Base-by-base conservation (phyloP, 2,329 filamentous ascomycete species). In the Myriosclerotinia scirpicola region DNA sequence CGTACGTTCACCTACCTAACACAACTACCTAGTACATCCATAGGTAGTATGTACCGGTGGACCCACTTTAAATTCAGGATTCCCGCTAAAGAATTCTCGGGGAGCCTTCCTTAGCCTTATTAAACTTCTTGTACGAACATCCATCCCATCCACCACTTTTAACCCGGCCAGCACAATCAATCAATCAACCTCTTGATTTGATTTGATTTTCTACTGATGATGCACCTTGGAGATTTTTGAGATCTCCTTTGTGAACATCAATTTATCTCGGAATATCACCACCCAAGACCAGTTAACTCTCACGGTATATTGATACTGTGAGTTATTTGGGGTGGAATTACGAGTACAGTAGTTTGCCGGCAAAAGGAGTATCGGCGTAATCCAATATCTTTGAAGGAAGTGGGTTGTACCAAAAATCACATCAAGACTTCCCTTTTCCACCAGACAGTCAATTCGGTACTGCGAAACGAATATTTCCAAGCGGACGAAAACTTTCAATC, bases 291-390 rank as follows among this genome's bases (percentile, higher is more conserved):
- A 50, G 30, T 30, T 42, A 63, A 63, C 22, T 42, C 17, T 34
- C 22, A 30, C 50, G 7, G n/a, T 42, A 30, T 54, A 53, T 42
- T 42, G 14, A 61, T 61, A 22, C 42, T 36, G 34, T 36, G 42
- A 36, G 9, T 59, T 36, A 5, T 36, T 34, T 50, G 20, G 34
- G 7, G 55, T 38, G 52, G 55, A 60, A 53, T 61, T 40, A 20
- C 20, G 30, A 9, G 44, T n/a, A n/a, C n/a, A n/a, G n/a, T 48
- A 46, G n/a, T 44, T 64, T 59, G 30, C 17, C 36, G 50, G 46
- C 14, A 58, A 66, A 62, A 61, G 63, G 67, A 66, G 56, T 54
- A 56, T 40, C 58, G 48, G 48, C 63, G 61, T 59, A 63, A n/a
- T 1, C 54, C 48, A 60, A 61, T 60, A 53, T 66, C 64, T 52